Evolutionary conservation across 2,329 filamentous ascomycete genomes (phyloP), one percentile per base, ranked within the genome.

Genomic region (Xylariomycetidae sp.): DNA sequence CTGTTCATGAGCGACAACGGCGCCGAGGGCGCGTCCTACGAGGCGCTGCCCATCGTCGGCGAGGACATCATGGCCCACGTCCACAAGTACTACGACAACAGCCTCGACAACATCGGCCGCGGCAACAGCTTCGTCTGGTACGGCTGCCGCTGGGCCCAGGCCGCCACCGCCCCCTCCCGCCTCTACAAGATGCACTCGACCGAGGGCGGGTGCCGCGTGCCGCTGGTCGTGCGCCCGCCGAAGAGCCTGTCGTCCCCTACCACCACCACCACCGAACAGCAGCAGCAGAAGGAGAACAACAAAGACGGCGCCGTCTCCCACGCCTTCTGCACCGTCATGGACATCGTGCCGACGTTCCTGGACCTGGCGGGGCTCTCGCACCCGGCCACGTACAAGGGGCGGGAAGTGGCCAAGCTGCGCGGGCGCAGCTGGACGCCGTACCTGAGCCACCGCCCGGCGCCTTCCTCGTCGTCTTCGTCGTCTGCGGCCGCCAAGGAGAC

Each of bases 1-100:
- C 62, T 67, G 42, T 73, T 74, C 60, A 67, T 72, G 65, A 67
- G 61, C 20, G 68, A 73, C 48, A 73, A 73, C 38, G 54, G 54
- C 7, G 54, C 54, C 19, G 54, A 57, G 29, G 56, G 38, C 19
- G 38, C 38, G 5, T 27, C 22, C 25, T 40, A 24, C 29, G 49
- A 50, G 34, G 48, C 46, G 4, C 29, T 37, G 10, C 47, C 52
- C 4, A 42, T 40, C 30, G 43, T 42, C 17, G 32, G 44, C 5
- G 34, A 41, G 10, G 37, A 36, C 19, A 39, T 38, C 32, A 44
- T 51, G 37, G 41, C 40, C 9, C 40, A 49, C 25, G 38, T 49
- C 15, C 31, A 34, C 22, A 39, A 42, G 28, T 39, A 42, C 32
- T 42, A 42, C 19, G 34, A 42, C 27, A 39, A 39, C 15, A 34